Conservation (phyloP, 768 basidiomycete species). For the Xerocomellus intermedius region DNA sequence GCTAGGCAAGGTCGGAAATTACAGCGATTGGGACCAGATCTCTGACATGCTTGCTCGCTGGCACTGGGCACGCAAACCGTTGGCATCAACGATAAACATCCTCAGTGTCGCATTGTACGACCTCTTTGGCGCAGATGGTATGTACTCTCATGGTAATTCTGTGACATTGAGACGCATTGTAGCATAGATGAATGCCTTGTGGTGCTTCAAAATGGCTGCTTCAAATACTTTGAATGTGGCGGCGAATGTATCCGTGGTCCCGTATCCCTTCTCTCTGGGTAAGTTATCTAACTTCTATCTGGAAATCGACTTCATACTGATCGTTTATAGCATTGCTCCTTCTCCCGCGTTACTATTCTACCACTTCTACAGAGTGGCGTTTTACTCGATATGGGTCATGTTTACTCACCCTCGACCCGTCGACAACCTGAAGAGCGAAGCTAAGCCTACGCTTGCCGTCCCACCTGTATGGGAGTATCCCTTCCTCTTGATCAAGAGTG, state of each 20-base stretch:
- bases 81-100: slow-evolving; percentile 87
- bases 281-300: slow-evolving; percentile 24
- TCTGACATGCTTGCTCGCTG: slow-evolving; percentile 59
- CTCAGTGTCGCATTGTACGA: slow-evolving; percentile 92
- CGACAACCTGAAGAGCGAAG: slow-evolving; percentile 6
- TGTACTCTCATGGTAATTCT: slow-evolving; percentile 29
- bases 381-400: slow-evolving; percentile 91
- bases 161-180: background rate
- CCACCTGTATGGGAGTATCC: slow-evolving; percentile 70
- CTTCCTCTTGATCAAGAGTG: slow-evolving; percentile 52
- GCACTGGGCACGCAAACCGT: slow-evolving; percentile 84
- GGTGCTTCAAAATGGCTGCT: slow-evolving; percentile 80
- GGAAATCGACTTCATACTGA: background rate
- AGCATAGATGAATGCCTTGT: slow-evolving; percentile 56
- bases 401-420: slow-evolving; percentile 59
- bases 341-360: slow-evolving; percentile 78
- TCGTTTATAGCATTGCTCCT: slow-evolving; percentile 59
- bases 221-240: slow-evolving; percentile 95
- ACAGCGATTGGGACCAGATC: slow-evolving; percentile 51
- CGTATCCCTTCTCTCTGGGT: slow-evolving; percentile 89
- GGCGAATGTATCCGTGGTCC: slow-evolving; percentile 88
- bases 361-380: slow-evolving; percentile 95
- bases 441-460: slow-evolving; percentile 38
- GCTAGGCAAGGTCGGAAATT: slow-evolving; percentile 45
- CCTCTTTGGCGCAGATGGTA: slow-evolving; percentile 90